phyloP scores from a whole-genome alignment of 1,284 basidiomycete genomes.

The Schizophyllum commune region DNA sequence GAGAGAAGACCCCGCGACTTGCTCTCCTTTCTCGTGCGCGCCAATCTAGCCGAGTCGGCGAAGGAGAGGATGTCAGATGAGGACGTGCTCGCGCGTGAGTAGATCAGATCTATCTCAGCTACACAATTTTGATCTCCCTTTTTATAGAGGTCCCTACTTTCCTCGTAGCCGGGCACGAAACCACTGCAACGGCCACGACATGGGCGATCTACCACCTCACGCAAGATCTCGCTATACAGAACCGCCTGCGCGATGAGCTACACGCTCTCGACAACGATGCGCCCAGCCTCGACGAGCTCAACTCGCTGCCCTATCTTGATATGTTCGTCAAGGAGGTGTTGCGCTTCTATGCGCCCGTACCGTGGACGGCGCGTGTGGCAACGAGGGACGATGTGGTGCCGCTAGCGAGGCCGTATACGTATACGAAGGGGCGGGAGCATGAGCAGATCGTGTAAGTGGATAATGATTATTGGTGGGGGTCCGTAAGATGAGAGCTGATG shows the following conservation, averaged over 20 bases:
- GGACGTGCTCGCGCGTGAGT: slow-evolving; percentile 69
- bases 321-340: slow-evolving; percentile 63
- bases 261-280: slow-evolving; percentile 37
- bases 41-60: slow-evolving; percentile 57
- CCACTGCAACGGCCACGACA: slow-evolving; percentile 53
- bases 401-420: slow-evolving; percentile 33
- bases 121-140: neutral
- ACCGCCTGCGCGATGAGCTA: slow-evolving; percentile 64
- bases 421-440: slow-evolving; percentile 29
- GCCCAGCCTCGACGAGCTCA: slow-evolving; percentile 55
- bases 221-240: slow-evolving; percentile 47
- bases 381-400: slow-evolving; percentile 53
- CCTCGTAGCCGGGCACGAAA: slow-evolving; percentile 71
- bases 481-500: slow-evolving; percentile 12
- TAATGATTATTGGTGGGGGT: too few relatives aligned
- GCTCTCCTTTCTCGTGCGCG: slow-evolving; percentile 47
- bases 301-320: slow-evolving; percentile 53
- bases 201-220: slow-evolving; percentile 64
- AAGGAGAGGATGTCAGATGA: slow-evolving; percentile 56
- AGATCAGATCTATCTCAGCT: slow-evolving; percentile 1
- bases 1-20: slow-evolving; percentile 36
- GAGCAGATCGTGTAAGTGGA: slow-evolving; percentile 24
- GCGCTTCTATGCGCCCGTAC: slow-evolving; percentile 57
- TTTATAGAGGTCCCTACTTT: slow-evolving; percentile 51
- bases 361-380: slow-evolving; percentile 42